phyloP scores from a whole-genome alignment of 176 grass and related monocot genomes.

The Pontederia crassipes region DNA sequence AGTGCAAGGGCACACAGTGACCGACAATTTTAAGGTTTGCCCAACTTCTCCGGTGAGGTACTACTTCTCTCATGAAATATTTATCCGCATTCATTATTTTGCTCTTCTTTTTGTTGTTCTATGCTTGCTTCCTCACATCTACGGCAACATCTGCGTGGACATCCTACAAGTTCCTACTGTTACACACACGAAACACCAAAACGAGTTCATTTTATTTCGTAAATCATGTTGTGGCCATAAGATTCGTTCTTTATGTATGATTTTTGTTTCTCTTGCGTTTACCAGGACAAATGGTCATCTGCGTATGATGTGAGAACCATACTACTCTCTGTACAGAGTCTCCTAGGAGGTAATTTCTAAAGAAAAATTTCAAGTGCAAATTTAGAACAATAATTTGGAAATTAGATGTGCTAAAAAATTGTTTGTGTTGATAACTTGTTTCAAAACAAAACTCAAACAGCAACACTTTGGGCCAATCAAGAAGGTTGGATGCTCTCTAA shows the following conservation, averaged over 20 bases:
- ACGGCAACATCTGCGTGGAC: conserved; percentile 93
- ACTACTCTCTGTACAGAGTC: conserved; percentile 85
- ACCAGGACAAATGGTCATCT: conserved; percentile 93
- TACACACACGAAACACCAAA: not conserved
- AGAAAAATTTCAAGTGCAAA: not conserved
- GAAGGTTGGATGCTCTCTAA: conserved; percentile 31
- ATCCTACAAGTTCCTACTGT: conserved; percentile 42
- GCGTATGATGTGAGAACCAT: conserved; percentile 98
- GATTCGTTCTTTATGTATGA: not conserved
- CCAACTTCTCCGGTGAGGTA: too few species aligned
- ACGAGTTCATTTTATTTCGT: not conserved
- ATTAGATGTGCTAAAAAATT: not conserved
- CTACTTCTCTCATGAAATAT: too few species aligned
- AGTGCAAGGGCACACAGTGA: too few species aligned
- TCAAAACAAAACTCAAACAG: conserved; percentile 82
- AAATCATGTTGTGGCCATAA: too few species aligned
- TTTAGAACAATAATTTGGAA: not conserved
- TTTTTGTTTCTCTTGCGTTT: not conserved
- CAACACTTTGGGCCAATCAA: conserved; percentile 76
- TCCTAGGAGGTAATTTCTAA: conserved; percentile 55
- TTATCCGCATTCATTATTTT: too few species aligned
- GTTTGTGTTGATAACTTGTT: conserved; percentile 2
- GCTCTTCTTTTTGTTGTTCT: too few species aligned
- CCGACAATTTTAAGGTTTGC: too few species aligned
- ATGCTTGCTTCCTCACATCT: conserved; percentile 16